These are phyloP conservation scores for Spergularia marina DNA, from an alignment of 148 eudicot genomes.

Conservation along the genomic window DNA sequence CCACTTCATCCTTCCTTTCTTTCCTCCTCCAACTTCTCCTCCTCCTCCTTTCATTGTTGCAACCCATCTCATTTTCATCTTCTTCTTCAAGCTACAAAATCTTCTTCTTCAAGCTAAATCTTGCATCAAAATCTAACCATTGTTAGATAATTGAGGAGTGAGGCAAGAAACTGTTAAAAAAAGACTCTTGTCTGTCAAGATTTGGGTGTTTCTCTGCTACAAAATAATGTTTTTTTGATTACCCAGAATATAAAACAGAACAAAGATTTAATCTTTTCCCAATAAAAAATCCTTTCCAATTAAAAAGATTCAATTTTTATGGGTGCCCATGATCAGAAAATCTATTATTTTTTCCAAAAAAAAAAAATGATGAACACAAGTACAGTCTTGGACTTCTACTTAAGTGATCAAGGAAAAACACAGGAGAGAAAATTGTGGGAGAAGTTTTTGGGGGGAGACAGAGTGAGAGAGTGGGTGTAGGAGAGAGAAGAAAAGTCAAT, in stretches of 20 bases:
- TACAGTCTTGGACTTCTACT: no score
- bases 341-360: no score
- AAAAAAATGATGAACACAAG: no score
- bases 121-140: slow-evolving; percentile 16
- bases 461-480: no score
- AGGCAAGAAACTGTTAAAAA: no score
- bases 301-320: background rate
- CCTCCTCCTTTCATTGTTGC: slow-evolving; percentile 49
- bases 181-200: background rate
- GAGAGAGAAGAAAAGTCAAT: slow-evolving; percentile 8
- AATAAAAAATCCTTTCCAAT: background rate
- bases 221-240: background rate
- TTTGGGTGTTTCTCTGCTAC: slow-evolving; percentile 1
- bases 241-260: background rate
- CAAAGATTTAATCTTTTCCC: slow-evolving; percentile 4
- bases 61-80: slow-evolving; percentile 40
- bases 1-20: slow-evolving; percentile 68
- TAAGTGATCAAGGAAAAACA: background rate
- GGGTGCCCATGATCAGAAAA: background rate
- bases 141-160: background rate
- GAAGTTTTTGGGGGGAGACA: background rate
- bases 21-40: slow-evolving; percentile 56
- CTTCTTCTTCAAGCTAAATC: slow-evolving; percentile 2
- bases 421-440: slow-evolving; percentile 10
- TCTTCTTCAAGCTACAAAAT: background rate